phyloP scores from a whole-genome alignment of 352 stramenopile genomes.

The Phytophthora fragariae region DNA sequence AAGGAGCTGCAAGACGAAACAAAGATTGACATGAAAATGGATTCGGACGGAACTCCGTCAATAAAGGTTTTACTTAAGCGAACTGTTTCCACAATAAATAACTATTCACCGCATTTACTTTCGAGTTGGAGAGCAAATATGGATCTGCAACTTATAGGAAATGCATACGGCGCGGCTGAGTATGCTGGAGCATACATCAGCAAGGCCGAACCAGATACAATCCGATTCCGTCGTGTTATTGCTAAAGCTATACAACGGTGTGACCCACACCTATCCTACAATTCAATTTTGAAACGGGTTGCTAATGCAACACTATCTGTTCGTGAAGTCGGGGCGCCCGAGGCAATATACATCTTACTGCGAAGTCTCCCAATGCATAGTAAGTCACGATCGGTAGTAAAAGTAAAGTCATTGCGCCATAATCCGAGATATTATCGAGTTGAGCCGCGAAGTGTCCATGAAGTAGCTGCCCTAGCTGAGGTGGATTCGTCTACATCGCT shows the following conservation, averaged over 20 bases:
- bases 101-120: neutral
- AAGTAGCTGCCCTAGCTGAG: neutral
- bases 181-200: conserved; percentile 38
- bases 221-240: conserved; percentile 12
- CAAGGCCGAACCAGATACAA: conserved; percentile 26
- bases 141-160: conserved; percentile 34
- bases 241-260: conserved; percentile 13
- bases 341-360: conserved; percentile 5
- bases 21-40: neutral
- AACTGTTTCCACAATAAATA: conserved; percentile 8
- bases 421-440: conserved; percentile 7
- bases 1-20: conserved; percentile 8
- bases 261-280: neutral
- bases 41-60: neutral
- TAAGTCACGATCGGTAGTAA: neutral
- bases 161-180: conserved; percentile 35
- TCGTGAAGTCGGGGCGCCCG: neutral
- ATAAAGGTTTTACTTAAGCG: conserved; percentile 3
- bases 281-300: conserved; percentile 7
- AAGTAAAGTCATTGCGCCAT: conserved; percentile 1
- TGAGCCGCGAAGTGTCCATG: neutral
- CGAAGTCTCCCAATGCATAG: neutral
- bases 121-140: conserved; percentile 31
- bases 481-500: no score
- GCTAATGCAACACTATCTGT: conserved; percentile 1